Conservation (phyloP, 2,329 filamentous ascomycete genomes). For the Stagonosporopsis vannaccii region DNA sequence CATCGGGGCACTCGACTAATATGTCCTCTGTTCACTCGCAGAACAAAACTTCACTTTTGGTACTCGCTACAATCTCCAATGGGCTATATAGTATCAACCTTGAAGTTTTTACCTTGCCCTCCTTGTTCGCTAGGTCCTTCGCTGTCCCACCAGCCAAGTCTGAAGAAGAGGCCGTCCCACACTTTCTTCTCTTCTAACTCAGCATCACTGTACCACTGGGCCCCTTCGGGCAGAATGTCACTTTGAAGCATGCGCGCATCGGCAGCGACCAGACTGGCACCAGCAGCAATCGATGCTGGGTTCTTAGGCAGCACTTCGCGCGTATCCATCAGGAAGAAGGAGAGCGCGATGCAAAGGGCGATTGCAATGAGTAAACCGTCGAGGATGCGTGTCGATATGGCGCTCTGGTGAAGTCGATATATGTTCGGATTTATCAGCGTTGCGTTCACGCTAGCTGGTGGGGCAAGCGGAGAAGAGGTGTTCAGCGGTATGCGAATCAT, state of each 20-base stretch:
- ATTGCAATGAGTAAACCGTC: background rate
- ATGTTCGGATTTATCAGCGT: background rate
- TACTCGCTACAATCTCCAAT: too few relatives aligned
- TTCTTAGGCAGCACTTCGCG: background rate
- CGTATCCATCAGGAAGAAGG: background rate
- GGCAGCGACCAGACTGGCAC: background rate
- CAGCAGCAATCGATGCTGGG: slow-evolving; percentile 1
- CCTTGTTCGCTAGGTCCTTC: background rate
- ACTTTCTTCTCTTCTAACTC: background rate
- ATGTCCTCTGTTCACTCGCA: too few relatives aligned
- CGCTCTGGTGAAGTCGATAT: slow-evolving; percentile 1
- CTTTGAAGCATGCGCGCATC: background rate
- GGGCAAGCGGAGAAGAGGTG: background rate
- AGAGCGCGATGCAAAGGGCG: background rate
- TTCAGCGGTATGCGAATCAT: slow-evolving; percentile 1
- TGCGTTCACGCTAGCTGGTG: background rate
- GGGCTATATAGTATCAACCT: background rate
- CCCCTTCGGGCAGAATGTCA: background rate
- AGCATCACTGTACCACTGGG: slow-evolving; percentile 2
- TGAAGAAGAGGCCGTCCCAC: slow-evolving; percentile 1
- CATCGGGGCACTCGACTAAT: too few relatives aligned
- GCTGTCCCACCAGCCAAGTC: slow-evolving; percentile 1
- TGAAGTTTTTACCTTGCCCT: background rate
- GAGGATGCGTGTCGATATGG: background rate
- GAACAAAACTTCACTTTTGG: too few relatives aligned